phyloP scores from a whole-genome alignment of 164 flowering plant species.

The Hamamelis virginiana region DNA sequence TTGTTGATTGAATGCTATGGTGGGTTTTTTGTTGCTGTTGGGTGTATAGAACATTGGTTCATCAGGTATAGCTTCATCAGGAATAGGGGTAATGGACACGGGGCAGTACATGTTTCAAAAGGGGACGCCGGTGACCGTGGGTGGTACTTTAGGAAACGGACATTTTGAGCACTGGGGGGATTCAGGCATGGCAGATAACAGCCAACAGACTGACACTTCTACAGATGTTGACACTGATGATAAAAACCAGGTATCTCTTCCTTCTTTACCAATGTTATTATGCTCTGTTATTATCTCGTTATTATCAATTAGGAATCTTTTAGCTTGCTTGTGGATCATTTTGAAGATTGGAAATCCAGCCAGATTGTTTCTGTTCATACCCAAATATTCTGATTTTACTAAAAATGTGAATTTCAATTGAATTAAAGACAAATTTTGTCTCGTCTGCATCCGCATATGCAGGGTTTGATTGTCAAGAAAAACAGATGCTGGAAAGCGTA shows the following conservation, averaged over 20 bases:
- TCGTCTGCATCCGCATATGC: no score
- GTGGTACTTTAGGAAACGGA: conserved; percentile 32
- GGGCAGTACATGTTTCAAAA: conserved; percentile 41
- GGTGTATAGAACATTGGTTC: conserved; percentile 25
- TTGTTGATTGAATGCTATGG: background rate
- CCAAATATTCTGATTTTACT: no score
- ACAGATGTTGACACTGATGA: conserved; percentile 82
- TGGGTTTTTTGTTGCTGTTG: background rate
- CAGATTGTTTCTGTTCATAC: background rate
- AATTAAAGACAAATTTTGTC: no score
- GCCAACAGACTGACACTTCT: conserved; percentile 84
- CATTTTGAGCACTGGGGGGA: conserved; percentile 76
- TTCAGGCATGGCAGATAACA: conserved; percentile 65
- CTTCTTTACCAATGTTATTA: background rate
- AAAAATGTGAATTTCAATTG: no score
- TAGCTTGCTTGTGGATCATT: conserved; percentile 1
- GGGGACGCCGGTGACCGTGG: conserved; percentile 18
- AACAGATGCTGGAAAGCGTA: no score
- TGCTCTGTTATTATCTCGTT: conserved; percentile 1
- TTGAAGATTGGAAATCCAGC: background rate
- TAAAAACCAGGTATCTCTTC: conserved; percentile 47
- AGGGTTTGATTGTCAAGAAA: no score
- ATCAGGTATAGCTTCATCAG: conserved; percentile 25
- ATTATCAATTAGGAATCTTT: conserved; percentile 3
- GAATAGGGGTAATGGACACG: conserved; percentile 34